These are phyloP conservation scores for Scheffersomyces stipitis DNA, from an alignment of 805 yeast species.

Conservation along the genomic window DNA sequence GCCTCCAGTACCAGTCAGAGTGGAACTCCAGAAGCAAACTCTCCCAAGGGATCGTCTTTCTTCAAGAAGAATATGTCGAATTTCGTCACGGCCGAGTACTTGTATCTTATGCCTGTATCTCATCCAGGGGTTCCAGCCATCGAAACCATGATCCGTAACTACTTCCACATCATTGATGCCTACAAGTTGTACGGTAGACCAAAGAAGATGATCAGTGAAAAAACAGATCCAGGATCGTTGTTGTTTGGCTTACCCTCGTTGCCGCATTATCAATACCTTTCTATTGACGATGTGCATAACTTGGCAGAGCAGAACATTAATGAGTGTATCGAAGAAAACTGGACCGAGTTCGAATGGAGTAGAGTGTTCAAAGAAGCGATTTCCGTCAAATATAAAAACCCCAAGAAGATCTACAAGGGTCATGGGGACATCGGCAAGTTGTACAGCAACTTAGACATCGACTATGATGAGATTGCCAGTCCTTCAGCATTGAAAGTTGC, in stretches of 20 bases:
- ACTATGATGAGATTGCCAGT: slow-evolving; percentile 8
- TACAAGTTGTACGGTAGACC: slow-evolving; percentile 79
- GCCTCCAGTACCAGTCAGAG: not conserved
- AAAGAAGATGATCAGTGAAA: slow-evolving; percentile 68
- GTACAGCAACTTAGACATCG: slow-evolving; percentile 23
- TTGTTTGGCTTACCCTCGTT: slow-evolving; percentile 74
- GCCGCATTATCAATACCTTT: slow-evolving; percentile 63
- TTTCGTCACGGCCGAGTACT: slow-evolving; percentile 33
- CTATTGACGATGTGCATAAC: slow-evolving; percentile 24
- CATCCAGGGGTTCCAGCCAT: slow-evolving; percentile 72
- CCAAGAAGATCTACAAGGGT: slow-evolving; percentile 27
- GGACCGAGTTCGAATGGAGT: slow-evolving; percentile 32
- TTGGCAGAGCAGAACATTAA: slow-evolving; percentile 17
- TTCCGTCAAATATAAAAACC: slow-evolving; percentile 11
- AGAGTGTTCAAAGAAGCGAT: slow-evolving; percentile 18
- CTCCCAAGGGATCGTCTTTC: slow-evolving; percentile 16
- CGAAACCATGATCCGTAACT: slow-evolving; percentile 70
- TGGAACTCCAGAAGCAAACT: slow-evolving; percentile 1
- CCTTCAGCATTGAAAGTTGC: not conserved
- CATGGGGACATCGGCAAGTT: slow-evolving; percentile 35
- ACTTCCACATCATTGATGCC: slow-evolving; percentile 68
- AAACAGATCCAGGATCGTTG: slow-evolving; percentile 60
- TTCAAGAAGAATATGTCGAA: slow-evolving; percentile 28
- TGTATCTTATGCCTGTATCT: slow-evolving; percentile 71
- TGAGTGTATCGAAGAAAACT: slow-evolving; percentile 18